Conservation (phyloP, 441 rosid species). For the Erodium moschatum region DNA sequence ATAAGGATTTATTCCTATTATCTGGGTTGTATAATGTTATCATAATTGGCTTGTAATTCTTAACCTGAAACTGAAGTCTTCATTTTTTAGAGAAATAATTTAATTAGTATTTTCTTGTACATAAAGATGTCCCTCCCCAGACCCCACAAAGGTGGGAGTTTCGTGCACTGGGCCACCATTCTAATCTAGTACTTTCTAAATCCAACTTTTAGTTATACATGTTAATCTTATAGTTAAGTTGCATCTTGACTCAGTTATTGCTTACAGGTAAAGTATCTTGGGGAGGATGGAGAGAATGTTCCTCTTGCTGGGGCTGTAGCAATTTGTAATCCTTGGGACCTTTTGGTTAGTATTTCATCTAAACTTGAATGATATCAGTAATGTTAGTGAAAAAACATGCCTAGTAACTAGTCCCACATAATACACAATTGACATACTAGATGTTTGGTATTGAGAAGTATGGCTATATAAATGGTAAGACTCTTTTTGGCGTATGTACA, state of each 20-base stretch:
- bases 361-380: not conserved
- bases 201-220: not conserved
- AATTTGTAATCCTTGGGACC: slow-evolving; percentile 26
- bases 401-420: not conserved
- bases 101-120: too few species aligned
- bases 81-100: too few species aligned
- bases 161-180: not conserved
- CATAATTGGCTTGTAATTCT: not conserved
- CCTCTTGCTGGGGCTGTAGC: slow-evolving; percentile 28
- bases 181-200: not conserved
- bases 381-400: not conserved
- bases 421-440: too few species aligned
- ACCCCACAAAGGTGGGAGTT: too few species aligned
- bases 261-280: slow-evolving; percentile 27
- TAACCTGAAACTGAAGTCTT: too few species aligned
- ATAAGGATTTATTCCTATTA: not conserved
- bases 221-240: not conserved
- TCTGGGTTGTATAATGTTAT: not conserved
- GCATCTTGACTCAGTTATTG: not conserved
- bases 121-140: not conserved
- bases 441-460: too few species aligned
- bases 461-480: too few species aligned
- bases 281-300: slow-evolving; percentile 25
- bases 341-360: slow-evolving; percentile 21
- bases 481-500: too few species aligned